Percentiles rank a stretch among this genome's conserved stretches.
Evolutionary conservation across 179 eudicot species (phyloP).

Genomic region (Actinidia polygama): DNA sequence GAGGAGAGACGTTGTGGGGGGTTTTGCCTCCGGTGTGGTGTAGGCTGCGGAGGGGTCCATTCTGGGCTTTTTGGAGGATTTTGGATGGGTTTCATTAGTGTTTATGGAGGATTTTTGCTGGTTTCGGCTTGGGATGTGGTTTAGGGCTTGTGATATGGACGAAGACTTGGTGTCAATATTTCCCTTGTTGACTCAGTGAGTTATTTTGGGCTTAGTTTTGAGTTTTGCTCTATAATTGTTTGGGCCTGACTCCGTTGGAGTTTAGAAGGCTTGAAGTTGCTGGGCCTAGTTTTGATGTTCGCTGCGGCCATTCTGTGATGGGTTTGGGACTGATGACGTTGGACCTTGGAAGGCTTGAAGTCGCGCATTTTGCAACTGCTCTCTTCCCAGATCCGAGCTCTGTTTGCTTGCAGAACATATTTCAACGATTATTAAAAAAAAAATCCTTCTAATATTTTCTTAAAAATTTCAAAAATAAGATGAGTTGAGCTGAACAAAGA

Average conservation of each 20-base stretch:
- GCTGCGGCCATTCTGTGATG: neutral
- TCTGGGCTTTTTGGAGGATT: slow-evolving; percentile 12
- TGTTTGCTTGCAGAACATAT: too few relatives aligned
- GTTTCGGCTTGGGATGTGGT: neutral
- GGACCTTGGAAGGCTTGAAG: neutral
- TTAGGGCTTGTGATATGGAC: neutral
- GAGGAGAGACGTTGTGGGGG: slow-evolving; percentile 40
- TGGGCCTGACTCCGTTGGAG: too few relatives aligned
- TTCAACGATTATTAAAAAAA: too few relatives aligned
- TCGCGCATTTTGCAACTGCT: too few relatives aligned
- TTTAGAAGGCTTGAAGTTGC: neutral
- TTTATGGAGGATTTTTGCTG: neutral
- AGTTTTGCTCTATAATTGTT: neutral
- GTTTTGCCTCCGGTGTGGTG: too few relatives aligned
- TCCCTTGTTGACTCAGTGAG: too few relatives aligned
- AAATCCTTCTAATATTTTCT: too few relatives aligned
- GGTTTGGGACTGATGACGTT: neutral
- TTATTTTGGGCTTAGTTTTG: neutral
- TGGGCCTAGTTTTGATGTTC: neutral
- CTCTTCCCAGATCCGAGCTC: too few relatives aligned
- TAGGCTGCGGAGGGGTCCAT: slow-evolving; percentile 53
- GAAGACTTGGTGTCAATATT: too few relatives aligned
- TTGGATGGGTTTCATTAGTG: slow-evolving; percentile 6
- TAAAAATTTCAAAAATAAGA: too few relatives aligned
- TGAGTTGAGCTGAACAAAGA: too few relatives aligned